Base-by-base conservation (phyloP, 2,329 filamentous ascomycete species). In the Aureobasidium uvarum region DNA sequence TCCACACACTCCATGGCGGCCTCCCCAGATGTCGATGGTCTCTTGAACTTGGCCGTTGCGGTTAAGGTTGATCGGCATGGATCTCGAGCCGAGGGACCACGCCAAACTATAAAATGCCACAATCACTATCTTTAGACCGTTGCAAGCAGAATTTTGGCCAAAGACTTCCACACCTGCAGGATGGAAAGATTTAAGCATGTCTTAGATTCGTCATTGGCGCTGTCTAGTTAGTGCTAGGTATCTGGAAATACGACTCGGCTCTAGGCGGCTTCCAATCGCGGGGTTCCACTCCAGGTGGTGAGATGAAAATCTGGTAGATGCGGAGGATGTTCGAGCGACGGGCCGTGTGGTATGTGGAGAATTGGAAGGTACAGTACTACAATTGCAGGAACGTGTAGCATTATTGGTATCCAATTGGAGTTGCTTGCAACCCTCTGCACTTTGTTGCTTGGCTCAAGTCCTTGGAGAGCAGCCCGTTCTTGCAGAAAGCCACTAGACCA, bases 381-480 rank as follows among this genome's bases (percentile, higher is more conserved):
- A 25, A 25, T 54, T 11, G 28, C 20, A 58, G 25, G 28, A 58
- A 45, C 25, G 5, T 25, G 52, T 41, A 28, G 23, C 38, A 31
- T 58, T 45, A 31, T 58, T 45, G 54, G 54, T 58, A 45, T 20
- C 54, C 54, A 58, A 58, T 58, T 45, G 54, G 54, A 56, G 51
- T 31, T 16, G 31, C 8, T 51, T 51, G 58, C 38, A 25, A 16
- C 36, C 33, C 38, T 33, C 18, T 58, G 38, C 5, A 20, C 28
- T 5, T n/a, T 41, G 55, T 58, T 28, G 46, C 25, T 45, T 38
- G 18, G 38, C 55, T 55, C n/a, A 28, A 1, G 2, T 41, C 8
- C 2, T 10, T 41, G 52, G 39, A 38, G 20, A 31, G 38, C 54
- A 33, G 43, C n/a, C 28, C 31, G n/a, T 48, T 48, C 41, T 48